These are phyloP conservation scores for Pseudogymnoascus sp. DNA, from an alignment of 2,329 filamentous ascomycete genomes.

Conservation along the genomic window DNA sequence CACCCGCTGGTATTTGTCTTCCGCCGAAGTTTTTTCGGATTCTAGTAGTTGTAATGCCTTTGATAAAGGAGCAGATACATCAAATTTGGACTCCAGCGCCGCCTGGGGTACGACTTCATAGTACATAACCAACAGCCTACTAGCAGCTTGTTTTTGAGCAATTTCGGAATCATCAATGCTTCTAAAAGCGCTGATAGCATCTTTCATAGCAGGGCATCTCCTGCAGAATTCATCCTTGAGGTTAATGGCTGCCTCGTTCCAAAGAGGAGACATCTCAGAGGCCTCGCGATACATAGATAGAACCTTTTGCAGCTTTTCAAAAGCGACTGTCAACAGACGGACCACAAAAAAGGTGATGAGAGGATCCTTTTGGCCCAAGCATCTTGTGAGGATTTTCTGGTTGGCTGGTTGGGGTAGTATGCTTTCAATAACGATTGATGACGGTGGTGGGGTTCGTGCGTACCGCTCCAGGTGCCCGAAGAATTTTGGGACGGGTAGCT, in stretches of 20 bases:
- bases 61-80: constrained; percentile 71
- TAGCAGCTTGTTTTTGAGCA: constrained; percentile 71
- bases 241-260: constrained; percentile 61
- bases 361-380: constrained; percentile 68
- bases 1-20: constrained; percentile 50
- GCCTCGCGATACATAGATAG: constrained; percentile 36
- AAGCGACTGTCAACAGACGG: constrained; percentile 67
- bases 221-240: constrained; percentile 69
- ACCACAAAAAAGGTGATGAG: constrained; percentile 80
- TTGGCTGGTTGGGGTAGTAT: constrained; percentile 77
- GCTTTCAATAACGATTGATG: constrained; percentile 73
- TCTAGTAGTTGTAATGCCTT: constrained; percentile 59
- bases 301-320: constrained; percentile 63
- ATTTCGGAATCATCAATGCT: constrained; percentile 60
- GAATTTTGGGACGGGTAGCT: constrained; percentile 62
- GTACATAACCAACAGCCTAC: constrained; percentile 73
- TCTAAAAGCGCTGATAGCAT: constrained; percentile 68
- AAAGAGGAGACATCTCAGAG: constrained; percentile 41
- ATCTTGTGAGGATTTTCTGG: constrained; percentile 71
- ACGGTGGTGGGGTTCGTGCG: constrained; percentile 65
- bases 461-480: constrained; percentile 62
- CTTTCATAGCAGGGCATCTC: constrained; percentile 73
- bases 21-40: constrained; percentile 33
- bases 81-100: constrained; percentile 77
- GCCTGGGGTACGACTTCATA: constrained; percentile 74